These are phyloP conservation scores for Mucor circinelloides DNA, from an alignment of 371 early-diverging fungal genomes.

Conservation along the genomic window DNA sequence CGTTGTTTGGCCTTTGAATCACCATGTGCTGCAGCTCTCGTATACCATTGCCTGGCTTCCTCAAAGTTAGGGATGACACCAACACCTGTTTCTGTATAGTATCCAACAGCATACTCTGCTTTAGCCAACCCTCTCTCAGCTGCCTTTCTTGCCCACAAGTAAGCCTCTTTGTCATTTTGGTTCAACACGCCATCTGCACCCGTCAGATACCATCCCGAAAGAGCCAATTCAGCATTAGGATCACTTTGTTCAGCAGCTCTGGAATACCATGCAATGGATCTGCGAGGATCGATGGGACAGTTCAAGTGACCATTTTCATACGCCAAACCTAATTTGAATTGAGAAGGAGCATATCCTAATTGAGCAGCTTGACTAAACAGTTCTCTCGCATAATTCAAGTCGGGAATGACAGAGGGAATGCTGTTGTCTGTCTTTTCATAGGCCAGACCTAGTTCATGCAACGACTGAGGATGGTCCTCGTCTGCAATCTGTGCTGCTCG, in stretches of 20 bases:
- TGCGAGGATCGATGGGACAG: constrained; percentile 79
- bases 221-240: constrained; percentile 76
- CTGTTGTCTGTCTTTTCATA: constrained; percentile 55
- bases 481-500: constrained; percentile 88
- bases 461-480: constrained; percentile 86
- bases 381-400: constrained; percentile 84
- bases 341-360: constrained; percentile 91
- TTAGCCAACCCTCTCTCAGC: constrained; percentile 78
- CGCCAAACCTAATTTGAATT: constrained; percentile 87
- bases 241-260: constrained; percentile 86
- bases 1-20: constrained; percentile 70
- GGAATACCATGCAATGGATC: constrained; percentile 96
- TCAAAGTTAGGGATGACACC: constrained; percentile 64
- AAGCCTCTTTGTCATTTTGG: constrained; percentile 84
- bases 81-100: constrained; percentile 82
- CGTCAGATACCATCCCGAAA: constrained; percentile 90
- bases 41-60: constrained; percentile 78
- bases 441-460: constrained; percentile 89
- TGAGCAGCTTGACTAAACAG: constrained; percentile 88
- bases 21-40: constrained; percentile 71
- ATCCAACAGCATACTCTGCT: constrained; percentile 86
- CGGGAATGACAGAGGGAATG: constrained; percentile 75
- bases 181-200: constrained; percentile 70
- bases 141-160: constrained; percentile 83
- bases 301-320: constrained; percentile 92